Evolutionary conservation across 179 eudicot genomes (phyloP).

Genomic region (Pouteria campechiana): DNA sequence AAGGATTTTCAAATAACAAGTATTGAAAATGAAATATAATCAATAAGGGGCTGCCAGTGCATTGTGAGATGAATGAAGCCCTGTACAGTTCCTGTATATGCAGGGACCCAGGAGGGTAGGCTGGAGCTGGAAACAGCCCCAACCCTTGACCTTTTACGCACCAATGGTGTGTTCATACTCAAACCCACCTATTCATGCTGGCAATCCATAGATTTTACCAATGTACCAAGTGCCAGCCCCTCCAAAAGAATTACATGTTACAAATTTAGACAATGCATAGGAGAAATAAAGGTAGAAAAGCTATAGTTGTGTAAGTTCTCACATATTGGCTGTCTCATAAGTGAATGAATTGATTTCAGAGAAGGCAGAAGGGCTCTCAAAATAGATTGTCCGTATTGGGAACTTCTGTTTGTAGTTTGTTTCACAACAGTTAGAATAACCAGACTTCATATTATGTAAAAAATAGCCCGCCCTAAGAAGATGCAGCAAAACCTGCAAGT

Average conservation of each 20-base stretch:
- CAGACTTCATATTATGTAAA: constrained; percentile 43
- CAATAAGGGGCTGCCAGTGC: neutral
- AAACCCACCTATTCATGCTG: no score
- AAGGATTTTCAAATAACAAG: no score
- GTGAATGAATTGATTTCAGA: constrained; percentile 95
- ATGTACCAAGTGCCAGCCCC: no score
- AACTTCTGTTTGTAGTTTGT: constrained; percentile 21
- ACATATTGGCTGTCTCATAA: constrained; percentile 67
- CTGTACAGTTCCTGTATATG: no score
- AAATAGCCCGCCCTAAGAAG: constrained; percentile 83
- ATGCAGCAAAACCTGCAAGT: constrained; percentile 75
- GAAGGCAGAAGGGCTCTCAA: constrained; percentile 72
- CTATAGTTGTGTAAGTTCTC: constrained; percentile 11
- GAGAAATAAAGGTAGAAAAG: neutral
- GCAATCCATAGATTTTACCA: no score
- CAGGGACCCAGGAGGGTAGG: no score
- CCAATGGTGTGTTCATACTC: no score
- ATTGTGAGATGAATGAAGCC: no score
- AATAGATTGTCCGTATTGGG: constrained; percentile 86
- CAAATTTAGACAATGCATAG: neutral
- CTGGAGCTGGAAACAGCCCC: no score
- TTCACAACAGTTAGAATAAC: constrained; percentile 20
- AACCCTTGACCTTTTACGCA: no score
- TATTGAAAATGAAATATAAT: neutral
- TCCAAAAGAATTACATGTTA: no score